Evolutionary conservation across 345 rosid species (phyloP).

Genomic region (Rhodomyrtus tomentosa): DNA sequence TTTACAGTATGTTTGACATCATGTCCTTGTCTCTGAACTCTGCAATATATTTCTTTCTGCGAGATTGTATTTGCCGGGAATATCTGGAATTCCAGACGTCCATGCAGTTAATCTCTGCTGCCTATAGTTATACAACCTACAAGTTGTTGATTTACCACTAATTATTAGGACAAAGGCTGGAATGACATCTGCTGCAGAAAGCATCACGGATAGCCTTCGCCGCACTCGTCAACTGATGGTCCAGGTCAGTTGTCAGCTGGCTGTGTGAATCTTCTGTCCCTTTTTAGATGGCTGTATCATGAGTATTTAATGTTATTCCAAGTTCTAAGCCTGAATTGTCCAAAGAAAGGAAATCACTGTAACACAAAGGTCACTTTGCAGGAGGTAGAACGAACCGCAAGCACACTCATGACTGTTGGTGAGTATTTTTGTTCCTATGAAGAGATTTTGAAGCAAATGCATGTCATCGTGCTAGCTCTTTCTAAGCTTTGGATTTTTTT

Average conservation of each 20-base stretch:
- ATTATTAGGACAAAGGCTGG: slow-evolving; percentile 78
- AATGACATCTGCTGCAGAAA: slow-evolving; percentile 92
- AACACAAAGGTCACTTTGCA: slow-evolving; percentile 15
- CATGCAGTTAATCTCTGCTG: background rate
- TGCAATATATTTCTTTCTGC: background rate
- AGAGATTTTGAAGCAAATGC: background rate
- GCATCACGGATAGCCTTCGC: slow-evolving; percentile 94
- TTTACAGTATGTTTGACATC: slow-evolving; percentile 52
- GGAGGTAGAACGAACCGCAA: slow-evolving; percentile 94
- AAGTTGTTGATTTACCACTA: background rate
- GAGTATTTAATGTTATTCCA: background rate
- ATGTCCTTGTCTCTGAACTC: background rate
- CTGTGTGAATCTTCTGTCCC: background rate
- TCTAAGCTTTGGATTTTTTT: background rate
- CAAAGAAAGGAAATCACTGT: background rate
- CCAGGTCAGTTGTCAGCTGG: slow-evolving; percentile 35
- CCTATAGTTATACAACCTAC: background rate
- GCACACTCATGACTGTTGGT: slow-evolving; percentile 74
- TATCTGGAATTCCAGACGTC: background rate
- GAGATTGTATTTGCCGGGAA: background rate
- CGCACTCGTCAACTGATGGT: slow-evolving; percentile 93
- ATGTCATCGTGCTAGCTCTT: background rate
- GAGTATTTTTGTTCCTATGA: slow-evolving; percentile 14
- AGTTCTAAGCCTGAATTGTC: background rate
- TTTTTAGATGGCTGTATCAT: background rate